These are phyloP conservation scores for Xylariaceae sp. DNA, from an alignment of 2,329 filamentous ascomycete genomes.

Conservation along the genomic window DNA sequence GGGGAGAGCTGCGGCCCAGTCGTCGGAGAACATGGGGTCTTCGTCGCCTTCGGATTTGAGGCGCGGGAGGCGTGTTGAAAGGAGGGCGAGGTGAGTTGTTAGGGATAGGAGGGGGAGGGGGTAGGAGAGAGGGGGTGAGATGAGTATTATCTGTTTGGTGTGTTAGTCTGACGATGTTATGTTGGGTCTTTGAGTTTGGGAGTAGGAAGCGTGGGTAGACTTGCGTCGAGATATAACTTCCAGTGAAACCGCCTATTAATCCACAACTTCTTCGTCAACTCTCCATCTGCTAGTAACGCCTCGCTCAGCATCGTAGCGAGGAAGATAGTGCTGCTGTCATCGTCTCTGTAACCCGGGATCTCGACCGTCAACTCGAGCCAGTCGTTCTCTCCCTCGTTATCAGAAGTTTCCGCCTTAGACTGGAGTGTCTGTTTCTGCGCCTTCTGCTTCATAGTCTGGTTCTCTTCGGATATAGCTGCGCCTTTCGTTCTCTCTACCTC, in stretches of 20 bases:
- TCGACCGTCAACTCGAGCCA: slow-evolving; percentile 93
- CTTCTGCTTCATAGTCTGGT: slow-evolving; percentile 6
- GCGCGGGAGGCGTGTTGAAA: slow-evolving; percentile 79
- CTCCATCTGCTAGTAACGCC: slow-evolving; percentile 72
- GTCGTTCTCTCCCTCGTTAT: slow-evolving; percentile 45
- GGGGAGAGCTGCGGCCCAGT: slow-evolving; percentile 82
- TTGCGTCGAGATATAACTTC: slow-evolving; percentile 91
- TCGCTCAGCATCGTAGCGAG: slow-evolving; percentile 85
- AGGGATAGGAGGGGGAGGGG: slow-evolving; percentile 89
- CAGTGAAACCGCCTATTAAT: slow-evolving; percentile 95
- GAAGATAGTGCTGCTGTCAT: slow-evolving; percentile 86
- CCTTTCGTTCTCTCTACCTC: slow-evolving; percentile 65
- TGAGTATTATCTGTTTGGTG: slow-evolving; percentile 70
- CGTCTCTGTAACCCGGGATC: slow-evolving; percentile 85
- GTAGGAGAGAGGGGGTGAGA: slow-evolving; percentile 90
- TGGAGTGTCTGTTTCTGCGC: slow-evolving; percentile 24
- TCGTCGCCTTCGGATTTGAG: slow-evolving; percentile 89
- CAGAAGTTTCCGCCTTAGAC: slow-evolving; percentile 23
- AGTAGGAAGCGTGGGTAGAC: slow-evolving; percentile 33
- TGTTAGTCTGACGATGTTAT: slow-evolving; percentile 9
- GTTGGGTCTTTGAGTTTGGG: neutral
- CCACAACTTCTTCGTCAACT: slow-evolving; percentile 68
- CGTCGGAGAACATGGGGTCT: slow-evolving; percentile 96
- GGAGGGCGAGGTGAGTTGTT: slow-evolving; percentile 88
- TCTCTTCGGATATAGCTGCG: slow-evolving; percentile 9